Evolutionary conservation across 768 basidiomycete species (phyloP), one percentile per base, ranked within the genome.

Genomic region (Suillus ampliporus): DNA sequence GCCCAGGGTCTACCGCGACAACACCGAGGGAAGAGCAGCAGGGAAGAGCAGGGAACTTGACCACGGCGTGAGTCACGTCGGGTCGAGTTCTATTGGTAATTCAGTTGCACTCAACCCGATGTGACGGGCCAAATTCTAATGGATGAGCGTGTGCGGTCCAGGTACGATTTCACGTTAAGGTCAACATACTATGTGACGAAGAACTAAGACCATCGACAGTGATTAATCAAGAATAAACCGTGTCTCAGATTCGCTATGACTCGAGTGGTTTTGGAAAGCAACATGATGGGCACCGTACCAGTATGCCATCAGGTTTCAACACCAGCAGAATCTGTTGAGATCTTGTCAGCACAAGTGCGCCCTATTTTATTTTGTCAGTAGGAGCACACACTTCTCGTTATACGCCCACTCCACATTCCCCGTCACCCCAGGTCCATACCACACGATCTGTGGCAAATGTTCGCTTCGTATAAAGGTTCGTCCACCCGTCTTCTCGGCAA

Each of bases 381-480:
- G 5, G 50, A 48, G 17, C 54, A 60, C 76, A 60, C 40, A 82
- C 83, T 78, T 82, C 67, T 86, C 85, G 58, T 86, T 85, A 54
- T 78, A 77, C 35, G 77, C 50, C 85, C 85, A 86, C 8, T 74
- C 69, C 14, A 84, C 67, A 21, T 76, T 69, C 9, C 62, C 62
- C 7, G 71, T 68, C 1, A 64, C 23, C 60, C 78, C 80, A n/a
- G 61, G 35, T 38, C 82, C 82, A 70, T 86, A 86, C 82, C 83
- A 85, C 59, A 80, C 83, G 63, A 85, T 75, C 4, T 79, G 68
- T 6, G 82, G 73, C 14, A 86, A 65, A 65, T 82, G 77, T 38
- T 78, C 79, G 4, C 70, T 67, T 47, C 83, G 74, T 50, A 74
- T 67, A 50, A 68, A 59, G 0, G 72, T 78, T 43, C 51, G 66